phyloP scores from a whole-genome alignment of 2,329 filamentous ascomycete genomes.

The Elsinoe fawcettii region DNA sequence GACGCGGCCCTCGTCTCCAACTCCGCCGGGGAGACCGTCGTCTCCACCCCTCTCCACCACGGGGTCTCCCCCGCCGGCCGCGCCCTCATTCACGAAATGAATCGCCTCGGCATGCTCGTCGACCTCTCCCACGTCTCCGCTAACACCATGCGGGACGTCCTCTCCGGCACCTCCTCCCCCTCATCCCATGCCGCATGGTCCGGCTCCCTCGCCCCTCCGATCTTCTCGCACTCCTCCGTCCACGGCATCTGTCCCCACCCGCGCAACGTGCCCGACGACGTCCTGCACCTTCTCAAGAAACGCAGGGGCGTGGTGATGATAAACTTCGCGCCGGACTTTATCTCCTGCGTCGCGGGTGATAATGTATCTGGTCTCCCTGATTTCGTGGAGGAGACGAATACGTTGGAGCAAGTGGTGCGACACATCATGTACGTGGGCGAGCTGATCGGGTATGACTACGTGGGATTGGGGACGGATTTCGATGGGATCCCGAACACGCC shows the following conservation, averaged over 20 bases:
- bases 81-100: slow-evolving; percentile 76
- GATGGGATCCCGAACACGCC: slow-evolving; percentile 66
- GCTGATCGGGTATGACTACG: slow-evolving; percentile 76
- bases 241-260: slow-evolving; percentile 77
- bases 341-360: slow-evolving; percentile 56
- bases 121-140: slow-evolving; percentile 72
- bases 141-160: slow-evolving; percentile 78
- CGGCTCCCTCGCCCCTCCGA: slow-evolving; percentile 71
- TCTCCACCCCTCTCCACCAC: slow-evolving; percentile 53
- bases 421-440: slow-evolving; percentile 79
- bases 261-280: slow-evolving; percentile 79
- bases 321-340: slow-evolving; percentile 77
- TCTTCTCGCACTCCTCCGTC: slow-evolving; percentile 83
- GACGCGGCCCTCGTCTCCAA: slow-evolving; percentile 67
- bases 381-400: slow-evolving; percentile 59
- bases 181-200: slow-evolving; percentile 50
- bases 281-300: slow-evolving; percentile 67
- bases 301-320: slow-evolving; percentile 78
- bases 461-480: slow-evolving; percentile 84
- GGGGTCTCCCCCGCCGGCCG: slow-evolving; percentile 67
- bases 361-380: slow-evolving; percentile 59
- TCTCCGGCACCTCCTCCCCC: slow-evolving; percentile 38
- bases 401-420: slow-evolving; percentile 65
- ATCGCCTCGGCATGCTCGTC: slow-evolving; percentile 87
- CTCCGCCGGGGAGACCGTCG: slow-evolving; percentile 29